Conservation (phyloP, 78 protist species). For the Chrysochromulina tobinii region DNA sequence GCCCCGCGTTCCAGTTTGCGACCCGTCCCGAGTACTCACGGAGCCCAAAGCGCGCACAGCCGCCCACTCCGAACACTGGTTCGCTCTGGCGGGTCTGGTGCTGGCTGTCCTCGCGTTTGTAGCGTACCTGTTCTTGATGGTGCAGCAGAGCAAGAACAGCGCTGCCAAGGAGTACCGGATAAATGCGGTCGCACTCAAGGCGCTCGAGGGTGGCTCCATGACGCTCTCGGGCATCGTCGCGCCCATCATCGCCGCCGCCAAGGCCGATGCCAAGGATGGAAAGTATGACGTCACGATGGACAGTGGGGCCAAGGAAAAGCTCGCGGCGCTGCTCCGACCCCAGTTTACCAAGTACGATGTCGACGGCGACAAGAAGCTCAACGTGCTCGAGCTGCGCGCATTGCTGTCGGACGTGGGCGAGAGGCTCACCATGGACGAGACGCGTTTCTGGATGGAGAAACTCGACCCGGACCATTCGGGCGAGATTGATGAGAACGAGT, state of each 20-base stretch:
- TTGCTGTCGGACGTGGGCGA: background rate
- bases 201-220: too few species aligned
- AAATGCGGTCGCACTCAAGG: too few species aligned
- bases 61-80: conserved; percentile 28
- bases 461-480: background rate
- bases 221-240: too few species aligned
- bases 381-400: background rate
- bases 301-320: background rate
- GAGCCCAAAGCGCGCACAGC: background rate
- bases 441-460: background rate
- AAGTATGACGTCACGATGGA: too few species aligned
- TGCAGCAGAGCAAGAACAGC: background rate
- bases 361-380: background rate
- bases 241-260: too few species aligned
- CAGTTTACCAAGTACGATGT: background rate
- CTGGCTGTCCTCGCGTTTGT: conserved; percentile 30
- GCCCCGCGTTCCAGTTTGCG: background rate
- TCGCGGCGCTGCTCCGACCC: background rate
- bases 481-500: background rate
- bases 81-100: conserved; percentile 63
- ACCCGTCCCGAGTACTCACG: background rate
- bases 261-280: too few species aligned
- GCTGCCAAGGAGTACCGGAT: too few species aligned
- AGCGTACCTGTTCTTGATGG: conserved; percentile 34
- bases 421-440: background rate